A percentile compares a stretch with the other conserved stretches of the same genome.
Conservation (phyloP, 2,329 filamentous ascomycete species). For the Cladosporium sp. region DNA sequence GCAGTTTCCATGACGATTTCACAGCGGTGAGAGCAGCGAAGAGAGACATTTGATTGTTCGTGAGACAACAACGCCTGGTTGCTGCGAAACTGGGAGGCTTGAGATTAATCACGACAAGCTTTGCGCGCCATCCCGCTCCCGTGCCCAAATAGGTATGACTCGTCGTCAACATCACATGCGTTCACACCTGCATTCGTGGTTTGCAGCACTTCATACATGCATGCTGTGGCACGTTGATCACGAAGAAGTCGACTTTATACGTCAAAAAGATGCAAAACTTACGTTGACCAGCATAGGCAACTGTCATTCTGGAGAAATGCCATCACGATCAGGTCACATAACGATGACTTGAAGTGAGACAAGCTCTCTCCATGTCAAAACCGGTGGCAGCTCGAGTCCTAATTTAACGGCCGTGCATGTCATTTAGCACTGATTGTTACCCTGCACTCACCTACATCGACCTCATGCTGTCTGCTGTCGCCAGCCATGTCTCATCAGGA, state of each 20-base stretch:
- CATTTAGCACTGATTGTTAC: constrained; percentile 7
- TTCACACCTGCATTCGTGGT: neutral
- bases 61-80: constrained; percentile 15
- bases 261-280: neutral
- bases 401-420: constrained; percentile 2
- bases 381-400: constrained; percentile 10
- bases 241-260: neutral
- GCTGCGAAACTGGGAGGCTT: constrained; percentile 17
- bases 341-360: constrained; percentile 6
- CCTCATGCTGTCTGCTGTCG: neutral
- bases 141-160: neutral
- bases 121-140: constrained; percentile 12
- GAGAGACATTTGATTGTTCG: neutral
- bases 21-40: constrained; percentile 2
- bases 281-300: neutral
- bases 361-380: constrained; percentile 15
- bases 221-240: neutral
- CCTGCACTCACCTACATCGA: constrained; percentile 9
- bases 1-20: constrained; percentile 18
- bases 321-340: neutral
- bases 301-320: neutral
- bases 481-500: constrained; percentile 15
- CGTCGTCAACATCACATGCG: constrained; percentile 2
- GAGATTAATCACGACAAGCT: constrained; percentile 10
- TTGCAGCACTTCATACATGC: constrained; percentile 1